Evolutionary conservation across 306 rosid species (phyloP).

Genomic region (Ochetophila trinervis): DNA sequence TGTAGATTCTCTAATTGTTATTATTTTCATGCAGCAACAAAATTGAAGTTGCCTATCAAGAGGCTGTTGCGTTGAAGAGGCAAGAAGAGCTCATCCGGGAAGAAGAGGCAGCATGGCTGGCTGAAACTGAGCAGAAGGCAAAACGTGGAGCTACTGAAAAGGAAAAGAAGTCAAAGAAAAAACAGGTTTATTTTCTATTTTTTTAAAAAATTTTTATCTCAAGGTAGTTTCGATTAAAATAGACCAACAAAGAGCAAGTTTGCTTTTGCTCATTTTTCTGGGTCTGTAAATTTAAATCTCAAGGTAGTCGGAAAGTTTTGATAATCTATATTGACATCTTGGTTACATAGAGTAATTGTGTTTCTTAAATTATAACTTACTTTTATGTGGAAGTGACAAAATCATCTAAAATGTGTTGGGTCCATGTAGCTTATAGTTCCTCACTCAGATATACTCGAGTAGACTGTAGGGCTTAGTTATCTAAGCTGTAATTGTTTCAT

Average conservation of each 20-base stretch:
- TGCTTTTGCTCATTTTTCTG: neutral
- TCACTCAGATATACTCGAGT: too few species aligned
- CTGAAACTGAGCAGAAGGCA: slow-evolving; percentile 84
- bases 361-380: too few species aligned
- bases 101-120: slow-evolving; percentile 97
- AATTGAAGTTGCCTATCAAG: slow-evolving; percentile 98
- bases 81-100: slow-evolving; percentile 99
- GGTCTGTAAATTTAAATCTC: neutral
- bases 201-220: neutral
- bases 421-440: too few species aligned
- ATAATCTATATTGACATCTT: neutral
- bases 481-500: too few species aligned
- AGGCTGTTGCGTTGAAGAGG: slow-evolving; percentile 95
- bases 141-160: slow-evolving; percentile 73
- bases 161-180: slow-evolving; percentile 92
- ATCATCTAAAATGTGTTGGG: too few species aligned
- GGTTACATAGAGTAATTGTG: neutral
- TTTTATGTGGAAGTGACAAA: too few species aligned
- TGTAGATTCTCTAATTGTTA: slow-evolving; percentile 19
- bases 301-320: neutral
- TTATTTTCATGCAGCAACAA: slow-evolving; percentile 68
- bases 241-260: neutral
- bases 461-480: too few species aligned
- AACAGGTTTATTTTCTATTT: slow-evolving; percentile 50
- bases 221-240: neutral